Conservation (phyloP, 1,284 basidiomycete species). For the Termitomyces sp. region DNA sequence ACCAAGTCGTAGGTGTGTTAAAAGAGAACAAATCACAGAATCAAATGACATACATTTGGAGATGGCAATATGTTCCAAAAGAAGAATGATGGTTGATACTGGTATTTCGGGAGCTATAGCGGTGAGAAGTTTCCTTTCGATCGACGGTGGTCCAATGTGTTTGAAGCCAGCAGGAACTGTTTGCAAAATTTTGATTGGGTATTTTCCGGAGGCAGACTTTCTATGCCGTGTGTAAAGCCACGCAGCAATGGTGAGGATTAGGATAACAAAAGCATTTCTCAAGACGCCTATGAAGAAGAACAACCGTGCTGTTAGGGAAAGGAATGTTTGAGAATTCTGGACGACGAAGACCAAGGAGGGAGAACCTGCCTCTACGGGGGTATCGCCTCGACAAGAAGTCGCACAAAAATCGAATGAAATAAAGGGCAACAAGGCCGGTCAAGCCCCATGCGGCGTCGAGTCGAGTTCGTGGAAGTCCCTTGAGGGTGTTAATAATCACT, state of each 20-base stretch:
- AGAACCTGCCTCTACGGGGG: slow-evolving; percentile 57
- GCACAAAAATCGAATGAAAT: slow-evolving; percentile 69
- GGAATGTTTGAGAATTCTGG: background rate
- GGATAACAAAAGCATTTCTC: slow-evolving; percentile 83
- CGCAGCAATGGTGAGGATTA: slow-evolving; percentile 80
- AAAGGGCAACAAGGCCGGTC: slow-evolving; percentile 70
- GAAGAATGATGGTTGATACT: slow-evolving; percentile 89
- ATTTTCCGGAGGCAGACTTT: slow-evolving; percentile 52
- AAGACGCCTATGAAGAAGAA: slow-evolving; percentile 86
- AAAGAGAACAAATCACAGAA: background rate
- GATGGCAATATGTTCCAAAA: slow-evolving; percentile 97
- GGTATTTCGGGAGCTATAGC: slow-evolving; percentile 80
- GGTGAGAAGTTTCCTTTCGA: slow-evolving; percentile 59
- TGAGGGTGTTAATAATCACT: slow-evolving; percentile 91
- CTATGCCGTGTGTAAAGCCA: slow-evolving; percentile 78
- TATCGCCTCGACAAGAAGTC: slow-evolving; percentile 57
- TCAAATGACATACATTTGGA: slow-evolving; percentile 65
- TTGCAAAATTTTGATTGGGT: slow-evolving; percentile 83
- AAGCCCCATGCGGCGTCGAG: slow-evolving; percentile 92
- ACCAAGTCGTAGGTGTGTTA: slow-evolving; percentile 4
- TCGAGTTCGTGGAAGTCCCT: slow-evolving; percentile 66
- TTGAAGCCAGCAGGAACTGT: slow-evolving; percentile 81
- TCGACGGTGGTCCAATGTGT: slow-evolving; percentile 70
- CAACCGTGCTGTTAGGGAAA: slow-evolving; percentile 46
- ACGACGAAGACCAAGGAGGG: background rate